Conservation (phyloP, 2,329 filamentous ascomycete genomes). For the Phaeosphaeriaceae sp. region DNA sequence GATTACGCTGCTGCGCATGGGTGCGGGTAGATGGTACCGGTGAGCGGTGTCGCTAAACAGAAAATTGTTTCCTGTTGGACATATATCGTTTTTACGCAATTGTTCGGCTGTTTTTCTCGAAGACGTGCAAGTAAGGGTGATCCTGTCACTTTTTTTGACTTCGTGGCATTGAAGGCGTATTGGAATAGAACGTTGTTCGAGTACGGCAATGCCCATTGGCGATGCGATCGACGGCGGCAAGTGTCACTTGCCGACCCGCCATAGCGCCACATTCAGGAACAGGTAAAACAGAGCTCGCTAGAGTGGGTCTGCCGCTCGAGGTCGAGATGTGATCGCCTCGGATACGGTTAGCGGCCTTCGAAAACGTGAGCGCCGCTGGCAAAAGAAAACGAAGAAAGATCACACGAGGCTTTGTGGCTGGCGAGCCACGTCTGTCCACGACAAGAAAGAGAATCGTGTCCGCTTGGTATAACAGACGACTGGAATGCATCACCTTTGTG, state of each 20-base stretch:
- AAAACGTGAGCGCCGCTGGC: constrained; percentile 6
- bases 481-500: not conserved
- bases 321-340: constrained; percentile 11
- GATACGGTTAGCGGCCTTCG: constrained; percentile 12
- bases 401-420: not conserved
- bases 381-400: not conserved
- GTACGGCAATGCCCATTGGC: not conserved
- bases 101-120: not conserved
- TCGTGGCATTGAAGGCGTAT: not conserved
- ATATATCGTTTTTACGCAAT: not conserved
- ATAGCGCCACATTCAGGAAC: constrained; percentile 26
- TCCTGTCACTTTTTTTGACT: not conserved
- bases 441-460: not conserved
- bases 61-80: not conserved
- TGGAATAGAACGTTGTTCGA: not conserved
- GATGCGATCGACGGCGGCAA: constrained; percentile 19
- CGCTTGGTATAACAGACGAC: not conserved
- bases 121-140: not conserved
- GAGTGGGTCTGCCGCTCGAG: constrained; percentile 15
- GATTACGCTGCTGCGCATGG: not conserved
- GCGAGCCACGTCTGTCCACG: not conserved
- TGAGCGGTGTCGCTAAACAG: not conserved
- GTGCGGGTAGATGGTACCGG: not conserved
- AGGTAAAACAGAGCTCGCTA: constrained; percentile 17
- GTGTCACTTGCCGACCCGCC: constrained; percentile 19